Evolutionary conservation across 768 basidiomycete species (phyloP), one percentile per base, ranked within the genome.

Genomic region (Mycena venus): DNA sequence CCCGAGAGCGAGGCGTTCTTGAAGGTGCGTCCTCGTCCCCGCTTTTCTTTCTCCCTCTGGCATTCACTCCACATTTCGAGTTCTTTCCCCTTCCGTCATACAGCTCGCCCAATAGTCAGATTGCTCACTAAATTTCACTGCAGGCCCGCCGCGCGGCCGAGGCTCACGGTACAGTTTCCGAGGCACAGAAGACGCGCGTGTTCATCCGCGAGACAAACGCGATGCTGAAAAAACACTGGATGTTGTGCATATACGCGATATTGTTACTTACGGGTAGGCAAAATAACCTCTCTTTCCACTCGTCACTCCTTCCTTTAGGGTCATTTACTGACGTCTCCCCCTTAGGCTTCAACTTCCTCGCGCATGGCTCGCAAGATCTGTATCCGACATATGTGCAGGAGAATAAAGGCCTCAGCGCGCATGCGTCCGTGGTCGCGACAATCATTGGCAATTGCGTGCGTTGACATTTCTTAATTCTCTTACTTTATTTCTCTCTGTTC

Each of bases 191-290:
- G 86, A 93, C 93, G 1, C 87, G 84, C 80, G 81, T 91, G 0
- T 98, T 99, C 88, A 32, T 96, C 17, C 87, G 82, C 62, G 95
- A 97, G 82, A 91, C 91, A 0, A 87, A 88, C 70, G 85, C 84
- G 64, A 97, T 97, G 95, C 84, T 97, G 42, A 95, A 90, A 84
- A 83, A 79, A 15, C 95, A 98, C 80, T 98, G 96, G 96, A 76
- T 91, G 17, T 81, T 94, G 40, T 96, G 94, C 80, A 91, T 97
- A 61, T 97, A 97, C 78, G 93, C 94, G 1, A 88, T 97, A n/a
- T 84, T 96, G 61, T 88, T 97, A 68, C 94, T 96, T 94, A 91
- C 92, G 2, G 89, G 89, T 72, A 36, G 40, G 61, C 36, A 49
- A 56, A 40, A 34, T 34, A 34, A 23, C 38, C 56, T 42, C 23